Percentiles rank a stretch among this genome's conserved stretches.
Conservation (phyloP, 306 rosid genomes). For the Phaseolus lunatus region DNA sequence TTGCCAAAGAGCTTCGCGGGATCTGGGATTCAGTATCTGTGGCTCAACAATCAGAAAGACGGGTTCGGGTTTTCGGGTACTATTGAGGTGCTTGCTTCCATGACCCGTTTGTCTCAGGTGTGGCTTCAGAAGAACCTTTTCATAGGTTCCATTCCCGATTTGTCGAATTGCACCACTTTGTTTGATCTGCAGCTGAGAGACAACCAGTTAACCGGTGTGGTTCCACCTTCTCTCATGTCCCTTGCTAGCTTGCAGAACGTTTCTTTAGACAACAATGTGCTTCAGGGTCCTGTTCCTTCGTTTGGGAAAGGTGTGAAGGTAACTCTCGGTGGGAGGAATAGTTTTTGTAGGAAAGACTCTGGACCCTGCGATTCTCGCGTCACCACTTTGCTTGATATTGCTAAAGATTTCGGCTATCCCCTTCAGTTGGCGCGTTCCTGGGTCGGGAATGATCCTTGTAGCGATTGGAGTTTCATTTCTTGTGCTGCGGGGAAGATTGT, state of each 20-base stretch:
- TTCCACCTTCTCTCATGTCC: constrained; percentile 57
- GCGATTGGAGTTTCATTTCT: constrained; percentile 48
- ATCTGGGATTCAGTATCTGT: constrained; percentile 61
- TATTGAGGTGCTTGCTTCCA: constrained; percentile 55
- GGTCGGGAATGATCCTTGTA: constrained; percentile 61
- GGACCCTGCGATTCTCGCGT: constrained; percentile 70
- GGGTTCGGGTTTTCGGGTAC: constrained; percentile 71
- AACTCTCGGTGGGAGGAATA: constrained; percentile 54
- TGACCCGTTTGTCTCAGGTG: constrained; percentile 64
- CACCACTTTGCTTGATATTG: constrained; percentile 57
- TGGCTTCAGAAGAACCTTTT: constrained; percentile 81
- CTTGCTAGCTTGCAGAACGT: constrained; percentile 56
- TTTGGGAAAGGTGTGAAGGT: constrained; percentile 50
- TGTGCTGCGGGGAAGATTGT: constrained; percentile 56
- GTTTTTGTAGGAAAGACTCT: constrained; percentile 48
- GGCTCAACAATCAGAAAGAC: constrained; percentile 72
- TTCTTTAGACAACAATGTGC: constrained; percentile 61
- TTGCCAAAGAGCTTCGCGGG: constrained; percentile 60
- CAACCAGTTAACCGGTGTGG: constrained; percentile 66
- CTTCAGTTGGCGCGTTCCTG: constrained; percentile 53
- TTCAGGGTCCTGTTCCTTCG: constrained; percentile 71
- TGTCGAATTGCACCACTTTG: constrained; percentile 56
- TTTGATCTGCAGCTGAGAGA: constrained; percentile 78
- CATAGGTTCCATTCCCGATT: constrained; percentile 68
- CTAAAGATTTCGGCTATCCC: constrained; percentile 63